phyloP scores from a whole-genome alignment of 2,329 filamentous ascomycete genomes.

The Camillea tinctor region DNA sequence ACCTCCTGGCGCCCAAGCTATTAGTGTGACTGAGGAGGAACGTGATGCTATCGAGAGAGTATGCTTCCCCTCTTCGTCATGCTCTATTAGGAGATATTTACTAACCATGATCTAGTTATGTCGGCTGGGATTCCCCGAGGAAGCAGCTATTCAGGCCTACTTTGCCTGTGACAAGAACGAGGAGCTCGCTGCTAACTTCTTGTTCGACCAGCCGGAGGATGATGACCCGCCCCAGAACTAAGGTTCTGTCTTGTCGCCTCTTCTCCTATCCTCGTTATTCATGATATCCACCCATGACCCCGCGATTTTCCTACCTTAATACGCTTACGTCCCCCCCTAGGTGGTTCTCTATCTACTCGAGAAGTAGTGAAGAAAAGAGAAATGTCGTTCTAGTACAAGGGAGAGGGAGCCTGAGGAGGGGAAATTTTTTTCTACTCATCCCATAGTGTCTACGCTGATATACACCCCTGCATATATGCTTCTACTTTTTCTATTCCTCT shows the following conservation, averaged over 20 bases:
- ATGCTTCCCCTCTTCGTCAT: conserved; percentile 42
- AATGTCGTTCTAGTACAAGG: not conserved
- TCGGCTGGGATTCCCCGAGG: conserved; percentile 87
- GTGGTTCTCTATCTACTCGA: not conserved
- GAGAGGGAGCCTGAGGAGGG: not conserved
- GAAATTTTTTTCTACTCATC: not conserved
- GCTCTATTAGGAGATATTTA: conserved; percentile 7
- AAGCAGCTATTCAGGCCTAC: conserved; percentile 95
- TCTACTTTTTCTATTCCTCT: not conserved
- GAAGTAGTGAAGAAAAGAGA: not conserved
- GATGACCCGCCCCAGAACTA: conserved; percentile 57
- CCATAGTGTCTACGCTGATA: not conserved
- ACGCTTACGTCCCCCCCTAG: not conserved
- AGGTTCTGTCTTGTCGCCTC: conserved; percentile 15
- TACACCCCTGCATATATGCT: not conserved
- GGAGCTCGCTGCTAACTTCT: conserved; percentile 94
- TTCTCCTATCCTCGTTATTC: conserved; percentile 8
- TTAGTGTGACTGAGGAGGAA: conserved; percentile 93
- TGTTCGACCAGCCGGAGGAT: conserved; percentile 95
- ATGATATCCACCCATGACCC: conserved; percentile 14
- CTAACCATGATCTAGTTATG: conserved; percentile 62
- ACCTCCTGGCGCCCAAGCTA: conserved; percentile 84
- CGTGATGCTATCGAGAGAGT: conserved; percentile 95
- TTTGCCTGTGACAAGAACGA: conserved; percentile 99
- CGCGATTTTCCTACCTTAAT: conserved; percentile 2